phyloP scores from a whole-genome alignment of 2,329 filamentous ascomycete genomes.

The Hypoxylon rubiginosum region DNA sequence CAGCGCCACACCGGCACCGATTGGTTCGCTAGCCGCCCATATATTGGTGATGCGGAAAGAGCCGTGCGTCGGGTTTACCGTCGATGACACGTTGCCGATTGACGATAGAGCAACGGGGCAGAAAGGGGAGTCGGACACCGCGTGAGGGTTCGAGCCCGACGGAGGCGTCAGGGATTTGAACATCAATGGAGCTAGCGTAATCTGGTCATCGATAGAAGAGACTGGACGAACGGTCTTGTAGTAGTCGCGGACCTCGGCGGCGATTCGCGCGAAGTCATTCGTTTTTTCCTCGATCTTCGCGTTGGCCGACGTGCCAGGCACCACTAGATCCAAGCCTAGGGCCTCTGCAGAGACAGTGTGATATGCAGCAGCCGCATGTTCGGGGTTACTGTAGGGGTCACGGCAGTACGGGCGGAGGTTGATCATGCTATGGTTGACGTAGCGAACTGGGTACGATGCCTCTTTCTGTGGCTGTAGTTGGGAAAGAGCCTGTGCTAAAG shows the following conservation, averaged over 20 bases:
- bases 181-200: conserved; percentile 24
- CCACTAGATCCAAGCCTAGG: conserved; percentile 24
- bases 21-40: conserved; percentile 33
- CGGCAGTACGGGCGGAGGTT: conserved; percentile 31
- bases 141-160: conserved; percentile 19
- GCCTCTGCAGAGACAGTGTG: conserved; percentile 31
- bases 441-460: conserved; percentile 26
- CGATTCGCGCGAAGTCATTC: conserved; percentile 12
- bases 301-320: conserved; percentile 2
- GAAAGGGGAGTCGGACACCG: conserved; percentile 19
- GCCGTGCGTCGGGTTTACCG: conserved; percentile 16
- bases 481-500: conserved; percentile 26
- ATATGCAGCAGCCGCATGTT: conserved; percentile 31
- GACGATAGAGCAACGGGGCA: conserved; percentile 33
- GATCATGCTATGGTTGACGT: conserved; percentile 33
- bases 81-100: conserved; percentile 29
- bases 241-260: conserved; percentile 23
- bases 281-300: background rate
- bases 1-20: conserved; percentile 28
- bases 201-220: conserved; percentile 21
- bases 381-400: conserved; percentile 18
- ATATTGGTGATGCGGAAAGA: conserved; percentile 20
- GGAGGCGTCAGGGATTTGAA: conserved; percentile 25
- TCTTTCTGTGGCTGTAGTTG: conserved; percentile 19
- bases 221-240: conserved; percentile 22